These are phyloP conservation scores for Bruguiera sexangula DNA, from an alignment of 345 rosid genomes.

Conservation along the genomic window DNA sequence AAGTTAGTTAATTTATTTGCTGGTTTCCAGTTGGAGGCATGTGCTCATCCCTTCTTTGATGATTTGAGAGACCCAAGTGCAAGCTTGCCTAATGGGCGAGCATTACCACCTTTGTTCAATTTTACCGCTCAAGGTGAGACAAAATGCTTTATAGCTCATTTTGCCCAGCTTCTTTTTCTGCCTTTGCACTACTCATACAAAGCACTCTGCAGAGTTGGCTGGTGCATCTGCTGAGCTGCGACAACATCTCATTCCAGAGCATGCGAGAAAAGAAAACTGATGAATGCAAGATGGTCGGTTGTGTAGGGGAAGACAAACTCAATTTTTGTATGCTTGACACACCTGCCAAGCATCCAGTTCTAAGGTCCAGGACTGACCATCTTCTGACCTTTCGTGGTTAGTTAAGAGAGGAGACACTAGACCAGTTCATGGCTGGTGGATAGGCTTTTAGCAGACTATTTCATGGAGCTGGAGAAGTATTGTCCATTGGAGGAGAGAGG, in stretches of 20 bases:
- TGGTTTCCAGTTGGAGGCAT: constrained; percentile 76
- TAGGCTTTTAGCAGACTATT: background rate
- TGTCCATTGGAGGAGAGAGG: background rate
- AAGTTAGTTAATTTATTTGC: background rate
- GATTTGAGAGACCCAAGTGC: constrained; percentile 72
- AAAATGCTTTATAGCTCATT: background rate
- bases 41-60: constrained; percentile 95
- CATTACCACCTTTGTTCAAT: constrained; percentile 84
- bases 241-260: constrained; percentile 70
- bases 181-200: constrained; percentile 11
- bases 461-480: background rate
- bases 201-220: constrained; percentile 61
- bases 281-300: background rate
- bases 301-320: background rate
- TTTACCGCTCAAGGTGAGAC: constrained; percentile 85
- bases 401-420: background rate
- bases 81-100: constrained; percentile 78
- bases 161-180: background rate
- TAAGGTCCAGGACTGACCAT: background rate
- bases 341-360: background rate
- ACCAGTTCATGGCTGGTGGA: background rate
- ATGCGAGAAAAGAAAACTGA: constrained; percentile 21
- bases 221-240: constrained; percentile 76
- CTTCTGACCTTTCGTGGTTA: background rate
- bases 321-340: constrained; percentile 9